phyloP scores from a whole-genome alignment of 345 rosid genomes.

The Sisymbrium irio region DNA sequence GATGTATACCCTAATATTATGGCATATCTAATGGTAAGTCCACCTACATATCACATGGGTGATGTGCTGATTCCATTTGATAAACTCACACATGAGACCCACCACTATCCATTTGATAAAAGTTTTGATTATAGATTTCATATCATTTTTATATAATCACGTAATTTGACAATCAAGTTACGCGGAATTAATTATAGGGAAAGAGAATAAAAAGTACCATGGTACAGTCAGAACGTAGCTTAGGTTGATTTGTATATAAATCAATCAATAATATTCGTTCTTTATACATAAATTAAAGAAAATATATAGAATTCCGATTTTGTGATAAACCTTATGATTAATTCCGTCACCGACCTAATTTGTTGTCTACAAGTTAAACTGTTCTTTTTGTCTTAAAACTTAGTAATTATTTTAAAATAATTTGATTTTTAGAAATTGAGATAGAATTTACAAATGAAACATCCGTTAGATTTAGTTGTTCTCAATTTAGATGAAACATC shows the following conservation, averaged over 20 bases:
- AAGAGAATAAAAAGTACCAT: constrained; percentile 2
- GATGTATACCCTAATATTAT: constrained; percentile 24
- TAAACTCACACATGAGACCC: constrained; percentile 40
- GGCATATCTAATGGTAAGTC: constrained; percentile 47
- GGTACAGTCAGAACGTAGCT: constrained; percentile 10
- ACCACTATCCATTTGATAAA: constrained; percentile 41
- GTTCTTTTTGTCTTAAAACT: too few species aligned
- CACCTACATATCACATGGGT: constrained; percentile 55
- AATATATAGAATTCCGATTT: background rate
- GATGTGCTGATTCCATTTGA: constrained; percentile 32
- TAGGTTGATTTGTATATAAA: background rate
- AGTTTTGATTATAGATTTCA: background rate
- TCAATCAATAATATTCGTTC: background rate
- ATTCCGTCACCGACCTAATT: background rate
- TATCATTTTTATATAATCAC: background rate
- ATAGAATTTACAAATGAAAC: too few species aligned
- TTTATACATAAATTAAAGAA: too few species aligned
- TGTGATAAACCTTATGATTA: constrained; percentile 1
- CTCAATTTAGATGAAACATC: too few species aligned
- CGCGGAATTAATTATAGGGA: background rate
- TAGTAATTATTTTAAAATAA: too few species aligned
- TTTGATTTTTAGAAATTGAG: too few species aligned
- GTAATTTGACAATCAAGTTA: background rate
- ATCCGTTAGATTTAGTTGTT: too few species aligned
- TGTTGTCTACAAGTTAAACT: too few species aligned